phyloP scores from a whole-genome alignment of 257 asterid genomes.

The Fraxinus americana region DNA sequence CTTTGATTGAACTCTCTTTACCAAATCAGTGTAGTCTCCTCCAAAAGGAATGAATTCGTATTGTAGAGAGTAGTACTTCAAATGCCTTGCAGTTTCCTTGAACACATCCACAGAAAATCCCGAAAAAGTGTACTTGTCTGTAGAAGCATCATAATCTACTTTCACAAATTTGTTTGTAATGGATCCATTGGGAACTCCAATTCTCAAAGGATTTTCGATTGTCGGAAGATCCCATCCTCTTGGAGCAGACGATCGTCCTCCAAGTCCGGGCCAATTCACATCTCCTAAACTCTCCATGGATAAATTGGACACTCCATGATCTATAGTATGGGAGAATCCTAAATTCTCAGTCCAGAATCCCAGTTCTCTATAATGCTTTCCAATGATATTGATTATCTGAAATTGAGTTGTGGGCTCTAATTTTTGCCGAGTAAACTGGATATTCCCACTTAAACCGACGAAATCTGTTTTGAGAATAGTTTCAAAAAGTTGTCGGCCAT shows the following conservation, averaged over 20 bases:
- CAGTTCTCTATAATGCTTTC: slow-evolving; percentile 36
- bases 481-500: slow-evolving; percentile 5
- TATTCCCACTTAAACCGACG: slow-evolving; percentile 36
- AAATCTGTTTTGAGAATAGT: background rate
- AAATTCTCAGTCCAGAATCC: slow-evolving; percentile 36
- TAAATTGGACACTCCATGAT: background rate
- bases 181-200: slow-evolving; percentile 41
- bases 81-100: slow-evolving; percentile 1
- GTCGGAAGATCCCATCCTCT: slow-evolving; percentile 46
- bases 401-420: slow-evolving; percentile 22
- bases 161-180: slow-evolving; percentile 30
- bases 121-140: background rate
- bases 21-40: slow-evolving; percentile 31
- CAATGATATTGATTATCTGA: slow-evolving; percentile 38
- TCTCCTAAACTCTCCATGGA: slow-evolving; percentile 34
- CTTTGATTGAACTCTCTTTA: slow-evolving; percentile 34
- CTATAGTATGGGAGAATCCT: slow-evolving; percentile 30
- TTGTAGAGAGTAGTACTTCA: slow-evolving; percentile 23
- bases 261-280: slow-evolving; percentile 47
- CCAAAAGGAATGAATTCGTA: slow-evolving; percentile 25
- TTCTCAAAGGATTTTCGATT: slow-evolving; percentile 19
- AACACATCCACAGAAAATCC: slow-evolving; percentile 46
- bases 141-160: slow-evolving; percentile 26
- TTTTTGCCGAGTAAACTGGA: slow-evolving; percentile 22
- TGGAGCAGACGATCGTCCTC: slow-evolving; percentile 30